Base-by-base conservation (phyloP, 1,284 basidiomycete genomes). In the Uromyces viciae-fabae region DNA sequence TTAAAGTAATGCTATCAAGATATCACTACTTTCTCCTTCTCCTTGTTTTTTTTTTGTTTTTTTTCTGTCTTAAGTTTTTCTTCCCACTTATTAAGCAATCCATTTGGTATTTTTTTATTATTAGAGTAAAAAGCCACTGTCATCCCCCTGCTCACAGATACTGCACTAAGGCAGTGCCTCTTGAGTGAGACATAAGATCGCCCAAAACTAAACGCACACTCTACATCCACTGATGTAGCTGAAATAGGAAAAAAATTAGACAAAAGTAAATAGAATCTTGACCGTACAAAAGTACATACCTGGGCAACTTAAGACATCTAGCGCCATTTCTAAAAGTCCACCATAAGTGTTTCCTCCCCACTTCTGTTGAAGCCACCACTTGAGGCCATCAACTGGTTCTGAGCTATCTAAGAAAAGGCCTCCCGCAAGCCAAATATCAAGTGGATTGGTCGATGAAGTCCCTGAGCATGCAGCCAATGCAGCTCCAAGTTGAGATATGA, bases 361-460 rank as follows among this genome's bases (percentile, higher is more conserved):
- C 19, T 43, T 69, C 42, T 69, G 66, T 69, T 69, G 66, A 4
- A 69, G 14, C 42, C 40, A 69, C 66, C 66, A 69, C 33, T 46
- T 31, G 1, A 69, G 40, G 7, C 42, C 40, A 69, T 69, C 49
- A 9, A 69, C 42, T 46, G 66, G 66, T 0, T 46, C 40, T 25
- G 3, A 7, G 5, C 25, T 31, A 3, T 69, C 25, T 2, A 69
- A 19, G 25, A 69, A 31, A 8, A 69, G 66, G 22, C 36, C 42
- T 31, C 42, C 40, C 8, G 40, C 22, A 15, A 69, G 66, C 66
- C 66, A 69, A 2, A 31, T 31, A 15, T 49, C 42, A 1, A 43
- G 22, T 42, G 42, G 66, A 31, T 69, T 38, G 25, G 40, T 31
- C 33, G 42, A 69, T 4, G 4, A 28, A n/a, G 31, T 28, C 1